Percentiles rank a stretch among this genome's conserved stretches.
Evolutionary conservation across 1,139 yeast species (phyloP).

Genomic region (Arxiozyma slooffiae): DNA sequence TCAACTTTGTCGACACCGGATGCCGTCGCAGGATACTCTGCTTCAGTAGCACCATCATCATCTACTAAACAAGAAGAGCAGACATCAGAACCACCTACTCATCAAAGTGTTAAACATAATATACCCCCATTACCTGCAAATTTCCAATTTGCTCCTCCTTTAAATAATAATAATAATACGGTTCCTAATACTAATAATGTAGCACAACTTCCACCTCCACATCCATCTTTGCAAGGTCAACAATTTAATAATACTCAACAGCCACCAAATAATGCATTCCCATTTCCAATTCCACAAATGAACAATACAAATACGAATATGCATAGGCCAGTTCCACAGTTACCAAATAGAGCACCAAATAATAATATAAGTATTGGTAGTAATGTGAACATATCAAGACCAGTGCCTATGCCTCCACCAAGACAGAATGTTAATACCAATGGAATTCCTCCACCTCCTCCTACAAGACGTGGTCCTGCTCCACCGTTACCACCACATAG

Average conservation of each 20-base stretch:
- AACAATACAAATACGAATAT: background rate
- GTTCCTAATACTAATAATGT: background rate
- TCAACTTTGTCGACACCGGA: constrained; percentile 19
- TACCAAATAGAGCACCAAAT: constrained; percentile 6
- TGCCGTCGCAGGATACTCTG: background rate
- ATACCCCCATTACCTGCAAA: constrained; percentile 17
- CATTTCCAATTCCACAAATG: constrained; percentile 16
- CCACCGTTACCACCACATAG: constrained; percentile 26
- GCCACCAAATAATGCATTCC: constrained; percentile 16
- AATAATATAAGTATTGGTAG: constrained; percentile 5
- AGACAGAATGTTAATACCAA: constrained; percentile 5
- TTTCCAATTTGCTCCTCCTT: constrained; percentile 12
- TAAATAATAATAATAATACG: background rate
- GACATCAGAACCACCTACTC: background rate
- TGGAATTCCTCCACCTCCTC: constrained; percentile 35
- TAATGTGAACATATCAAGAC: background rate
- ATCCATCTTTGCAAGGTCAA: constrained; percentile 6
- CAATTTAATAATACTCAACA: constrained; percentile 11
- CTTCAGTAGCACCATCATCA: constrained; percentile 14
- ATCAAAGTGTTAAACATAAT: constrained; percentile 6
- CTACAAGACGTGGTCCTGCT: constrained; percentile 28
- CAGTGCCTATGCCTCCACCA: constrained; percentile 4
- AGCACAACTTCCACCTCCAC: constrained; percentile 5
- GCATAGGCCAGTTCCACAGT: constrained; percentile 19
- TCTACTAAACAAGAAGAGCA: constrained; percentile 12